These are phyloP conservation scores for Mucor irregularis DNA, from an alignment of 371 early-diverging fungal species.

Conservation along the genomic window DNA sequence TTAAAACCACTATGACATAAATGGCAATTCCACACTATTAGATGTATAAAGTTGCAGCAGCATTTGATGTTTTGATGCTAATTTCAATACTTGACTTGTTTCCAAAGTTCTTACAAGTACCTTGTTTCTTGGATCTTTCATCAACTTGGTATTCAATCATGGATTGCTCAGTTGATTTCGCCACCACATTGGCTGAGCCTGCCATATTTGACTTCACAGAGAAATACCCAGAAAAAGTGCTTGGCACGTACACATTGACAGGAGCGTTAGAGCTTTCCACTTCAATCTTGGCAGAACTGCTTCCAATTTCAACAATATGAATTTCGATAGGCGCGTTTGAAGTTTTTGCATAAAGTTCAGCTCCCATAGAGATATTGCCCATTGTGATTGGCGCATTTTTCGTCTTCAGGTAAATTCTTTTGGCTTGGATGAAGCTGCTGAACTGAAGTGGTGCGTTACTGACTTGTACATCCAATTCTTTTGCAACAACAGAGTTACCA, in stretches of 20 bases:
- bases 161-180: background rate
- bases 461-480: background rate
- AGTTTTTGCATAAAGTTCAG: conserved; percentile 4
- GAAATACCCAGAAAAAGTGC: conserved; percentile 11
- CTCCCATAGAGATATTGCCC: background rate
- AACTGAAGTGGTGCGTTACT: conserved; percentile 8
- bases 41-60: conserved; percentile 12
- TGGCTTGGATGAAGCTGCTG: conserved; percentile 4
- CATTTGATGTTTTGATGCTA: conserved; percentile 16
- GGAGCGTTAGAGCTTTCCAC: conserved; percentile 15
- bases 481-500: conserved; percentile 2
- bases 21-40: too few species aligned
- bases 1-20: too few species aligned
- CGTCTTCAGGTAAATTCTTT: conserved; percentile 7
- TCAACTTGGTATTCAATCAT: background rate
- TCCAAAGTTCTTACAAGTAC: conserved; percentile 10
- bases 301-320: conserved; percentile 8
- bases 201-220: background rate
- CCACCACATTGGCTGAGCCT: background rate
- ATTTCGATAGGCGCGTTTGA: conserved; percentile 9
- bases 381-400: conserved; percentile 16
- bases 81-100: conserved; percentile 6
- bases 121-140: conserved; percentile 5
- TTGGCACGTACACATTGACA: conserved; percentile 9
- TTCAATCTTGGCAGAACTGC: background rate